Base-by-base conservation (phyloP, 352 stramenopile species). In the Thraustochytrium striatum region DNA sequence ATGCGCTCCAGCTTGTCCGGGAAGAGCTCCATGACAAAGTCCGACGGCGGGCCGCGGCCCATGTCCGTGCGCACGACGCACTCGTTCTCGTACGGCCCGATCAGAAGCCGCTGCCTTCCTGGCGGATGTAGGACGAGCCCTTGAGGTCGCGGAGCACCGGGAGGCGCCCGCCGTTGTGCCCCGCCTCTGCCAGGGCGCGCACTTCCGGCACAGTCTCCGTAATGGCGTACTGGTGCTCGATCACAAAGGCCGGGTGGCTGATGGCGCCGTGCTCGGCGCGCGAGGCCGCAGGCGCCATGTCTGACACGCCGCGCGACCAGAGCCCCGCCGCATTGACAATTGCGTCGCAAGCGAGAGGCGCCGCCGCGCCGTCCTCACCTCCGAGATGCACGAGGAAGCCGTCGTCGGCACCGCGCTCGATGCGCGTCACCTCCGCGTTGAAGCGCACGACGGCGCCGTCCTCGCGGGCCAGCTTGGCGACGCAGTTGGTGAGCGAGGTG, bases 171-270 rank as follows among this genome's bases (percentile, higher is more conserved):
- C 65, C 65, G 52, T 75, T 75, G 65, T 75, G 65, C 41, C 65
- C 65, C 21, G 69, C 28, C 52, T 50, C 65, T 9, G 65, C 44
- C 33, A 75, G 65, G 16, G 16, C 59, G 28, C 41, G 35, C 5
- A 83, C 80, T 47, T 81, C 28, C 28, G 80, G 72, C 47, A 83
- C 73, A 13, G 72, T 70, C 30, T 83, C 79, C 0, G 80, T 83
- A 28, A 83, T 83, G 28, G 79, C 80, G 50, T 83, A 83, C 69
- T 83, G 80, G 39, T 83, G 80, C 72, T 83, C 80, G 30, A 83
- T 83, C 39, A 70, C 79, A 13, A 82, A 79, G 38, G 79, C 72
- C 7, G 80, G 80, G 44, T 82, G 75, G 25, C 58, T 36, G 57
- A 83, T 32, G 41, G 52, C 58, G 35, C 53, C 59, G 21, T 57